phyloP scores from a whole-genome alignment of 257 asterid species.

The Solanum virginianum region DNA sequence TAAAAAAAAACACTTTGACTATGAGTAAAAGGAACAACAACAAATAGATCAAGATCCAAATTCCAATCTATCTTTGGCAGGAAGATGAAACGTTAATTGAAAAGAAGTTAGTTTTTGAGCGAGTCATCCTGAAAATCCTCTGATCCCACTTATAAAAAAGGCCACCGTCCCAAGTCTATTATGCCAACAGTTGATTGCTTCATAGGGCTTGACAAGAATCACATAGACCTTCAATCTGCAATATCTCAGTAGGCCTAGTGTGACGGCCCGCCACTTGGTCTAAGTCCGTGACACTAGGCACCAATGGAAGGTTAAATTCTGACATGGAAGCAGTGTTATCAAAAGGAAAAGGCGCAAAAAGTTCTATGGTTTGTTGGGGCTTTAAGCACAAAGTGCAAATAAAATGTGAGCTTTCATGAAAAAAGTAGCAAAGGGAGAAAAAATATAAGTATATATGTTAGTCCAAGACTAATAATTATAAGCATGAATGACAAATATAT shows the following conservation, averaged over 20 bases:
- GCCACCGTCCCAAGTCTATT: background rate
- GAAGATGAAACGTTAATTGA: background rate
- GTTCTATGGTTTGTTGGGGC: no score
- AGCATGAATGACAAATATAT: no score
- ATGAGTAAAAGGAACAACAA: background rate
- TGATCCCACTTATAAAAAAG: background rate
- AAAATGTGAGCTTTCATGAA: no score
- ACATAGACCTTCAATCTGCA: background rate
- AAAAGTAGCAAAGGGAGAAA: no score
- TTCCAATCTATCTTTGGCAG: background rate
- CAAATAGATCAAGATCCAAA: background rate
- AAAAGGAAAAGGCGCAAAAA: no score
- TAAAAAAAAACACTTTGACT: background rate
- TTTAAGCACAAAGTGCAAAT: no score
- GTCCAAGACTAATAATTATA: no score
- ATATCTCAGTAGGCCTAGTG: background rate
- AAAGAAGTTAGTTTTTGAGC: background rate
- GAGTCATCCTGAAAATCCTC: background rate
- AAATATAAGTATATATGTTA: no score
- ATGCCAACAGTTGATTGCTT: background rate
- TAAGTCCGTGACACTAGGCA: no score
- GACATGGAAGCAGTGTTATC: background rate
- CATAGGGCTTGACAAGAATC: background rate
- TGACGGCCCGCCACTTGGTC: no score
- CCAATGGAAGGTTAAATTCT: background rate